Percentiles rank a stretch among this genome's conserved stretches.
phyloP scores from a whole-genome alignment of 495 filamentous ascomycete species.

The Melanomma pulvis-pyrius region DNA sequence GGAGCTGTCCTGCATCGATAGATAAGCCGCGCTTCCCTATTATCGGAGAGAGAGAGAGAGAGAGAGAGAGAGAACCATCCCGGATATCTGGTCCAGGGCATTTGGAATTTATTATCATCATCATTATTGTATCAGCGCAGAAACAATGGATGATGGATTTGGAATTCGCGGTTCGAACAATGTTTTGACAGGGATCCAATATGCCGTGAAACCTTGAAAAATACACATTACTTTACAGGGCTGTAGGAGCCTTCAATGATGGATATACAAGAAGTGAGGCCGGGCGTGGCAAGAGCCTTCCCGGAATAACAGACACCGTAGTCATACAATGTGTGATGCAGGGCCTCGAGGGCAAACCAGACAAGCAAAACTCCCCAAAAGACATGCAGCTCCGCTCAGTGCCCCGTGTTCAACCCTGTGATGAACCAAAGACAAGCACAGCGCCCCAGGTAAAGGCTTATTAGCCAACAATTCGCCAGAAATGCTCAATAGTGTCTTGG shows the following conservation, averaged over 20 bases:
- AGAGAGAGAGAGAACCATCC: too few species aligned
- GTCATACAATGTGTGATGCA: not conserved
- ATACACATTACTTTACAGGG: not conserved
- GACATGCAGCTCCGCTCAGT: not conserved
- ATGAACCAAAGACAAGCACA: not conserved
- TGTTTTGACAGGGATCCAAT: too few species aligned
- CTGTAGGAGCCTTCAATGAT: not conserved
- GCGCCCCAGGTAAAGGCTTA: too few species aligned
- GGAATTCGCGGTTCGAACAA: too few species aligned
- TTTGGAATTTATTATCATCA: too few species aligned
- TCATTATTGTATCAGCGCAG: too few species aligned
- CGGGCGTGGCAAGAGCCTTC: not conserved
- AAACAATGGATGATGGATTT: too few species aligned
- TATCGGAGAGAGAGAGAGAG: too few species aligned
- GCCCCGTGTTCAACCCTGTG: not conserved
- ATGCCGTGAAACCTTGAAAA: not conserved
- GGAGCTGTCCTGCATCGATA: not conserved
- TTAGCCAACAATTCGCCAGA: not conserved
- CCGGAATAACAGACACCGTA: not conserved
- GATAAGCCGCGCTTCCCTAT: not conserved
- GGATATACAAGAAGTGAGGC: conserved; percentile 3
- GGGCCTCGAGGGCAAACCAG: not conserved
- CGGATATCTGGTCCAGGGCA: too few species aligned
- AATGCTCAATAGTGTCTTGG: not conserved
- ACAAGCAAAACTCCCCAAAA: not conserved